Conservation (phyloP, 2,329 filamentous ascomycete genomes). For the Teratosphaeria epicoccoides region DNA sequence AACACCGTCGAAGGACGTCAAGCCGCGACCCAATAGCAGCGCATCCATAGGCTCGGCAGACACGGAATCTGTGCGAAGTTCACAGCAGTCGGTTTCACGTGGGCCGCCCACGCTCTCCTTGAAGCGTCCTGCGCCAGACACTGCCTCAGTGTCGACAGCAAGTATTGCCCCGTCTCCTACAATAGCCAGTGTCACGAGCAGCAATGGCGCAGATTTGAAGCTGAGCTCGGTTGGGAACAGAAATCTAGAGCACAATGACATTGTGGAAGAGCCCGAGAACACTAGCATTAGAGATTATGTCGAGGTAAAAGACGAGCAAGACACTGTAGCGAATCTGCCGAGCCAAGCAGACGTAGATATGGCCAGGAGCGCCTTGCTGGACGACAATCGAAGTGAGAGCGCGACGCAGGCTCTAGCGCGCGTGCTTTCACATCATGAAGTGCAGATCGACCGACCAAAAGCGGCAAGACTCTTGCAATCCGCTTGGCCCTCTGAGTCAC, state of each 20-base stretch:
- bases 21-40: slow-evolving; percentile 18
- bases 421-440: slow-evolving; percentile 21
- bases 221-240: slow-evolving; percentile 2
- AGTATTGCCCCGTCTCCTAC: slow-evolving; percentile 15
- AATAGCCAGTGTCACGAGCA: slow-evolving; percentile 8
- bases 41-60: slow-evolving; percentile 14
- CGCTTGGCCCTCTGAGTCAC: not conserved
- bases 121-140: slow-evolving; percentile 12
- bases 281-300: slow-evolving; percentile 1
- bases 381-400: slow-evolving; percentile 18
- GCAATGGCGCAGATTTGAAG: slow-evolving; percentile 10
- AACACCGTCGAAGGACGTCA: slow-evolving; percentile 11
- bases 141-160: slow-evolving; percentile 9
- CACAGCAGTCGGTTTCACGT: slow-evolving; percentile 8
- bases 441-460: not conserved
- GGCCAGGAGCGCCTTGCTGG: slow-evolving; percentile 15
- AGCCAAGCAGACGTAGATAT: slow-evolving; percentile 16
- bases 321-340: slow-evolving; percentile 6
- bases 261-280: not conserved
- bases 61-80: slow-evolving; percentile 13
- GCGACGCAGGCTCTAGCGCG: slow-evolving; percentile 22
- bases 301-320: slow-evolving; percentile 10
- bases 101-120: slow-evolving; percentile 4
- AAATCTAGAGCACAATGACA: not conserved
- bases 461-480: not conserved